A percentile compares a stretch with the other conserved stretches of the same genome.
These are phyloP conservation scores for Solanum chilense DNA, from an alignment of 257 asterid species.

Conservation along the genomic window DNA sequence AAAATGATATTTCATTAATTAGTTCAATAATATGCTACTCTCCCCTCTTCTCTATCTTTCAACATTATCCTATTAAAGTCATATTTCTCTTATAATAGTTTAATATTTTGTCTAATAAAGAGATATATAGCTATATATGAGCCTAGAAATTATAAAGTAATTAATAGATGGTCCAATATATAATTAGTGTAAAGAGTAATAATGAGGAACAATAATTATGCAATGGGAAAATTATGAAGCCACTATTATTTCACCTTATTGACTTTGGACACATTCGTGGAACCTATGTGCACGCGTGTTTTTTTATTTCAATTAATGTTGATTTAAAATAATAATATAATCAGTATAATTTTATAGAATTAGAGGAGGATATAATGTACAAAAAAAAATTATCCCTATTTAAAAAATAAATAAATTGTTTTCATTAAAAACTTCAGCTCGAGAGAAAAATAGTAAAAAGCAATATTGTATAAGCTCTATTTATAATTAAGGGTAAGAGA, in stretches of 20 bases:
- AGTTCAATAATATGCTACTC: not conserved
- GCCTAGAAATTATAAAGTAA: not conserved
- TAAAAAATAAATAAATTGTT: not conserved
- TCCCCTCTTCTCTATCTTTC: not conserved
- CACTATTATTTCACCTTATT: conserved; percentile 13
- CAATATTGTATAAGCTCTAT: not conserved
- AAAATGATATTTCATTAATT: not conserved
- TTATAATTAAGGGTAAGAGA: not conserved
- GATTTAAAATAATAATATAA: not conserved
- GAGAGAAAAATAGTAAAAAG: not conserved
- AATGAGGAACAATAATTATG: conserved; percentile 22
- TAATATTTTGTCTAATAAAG: not conserved
- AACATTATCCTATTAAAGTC: not conserved
- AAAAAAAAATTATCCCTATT: not conserved
- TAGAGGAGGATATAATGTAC: rapidly evolving
- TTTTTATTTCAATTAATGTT: not conserved
- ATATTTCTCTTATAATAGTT: not conserved
- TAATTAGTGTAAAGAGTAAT: not conserved
- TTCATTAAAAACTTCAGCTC: rapidly evolving
- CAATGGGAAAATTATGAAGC: conserved; percentile 2
- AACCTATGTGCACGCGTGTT: conserved; percentile 18
- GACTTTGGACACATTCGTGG: conserved; percentile 9
- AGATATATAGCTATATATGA: not conserved
- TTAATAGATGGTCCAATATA: not conserved
- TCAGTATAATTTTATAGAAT: not conserved